Base-by-base conservation (phyloP, 1,284 basidiomycete species). In the Sporisorium reilianum region DNA sequence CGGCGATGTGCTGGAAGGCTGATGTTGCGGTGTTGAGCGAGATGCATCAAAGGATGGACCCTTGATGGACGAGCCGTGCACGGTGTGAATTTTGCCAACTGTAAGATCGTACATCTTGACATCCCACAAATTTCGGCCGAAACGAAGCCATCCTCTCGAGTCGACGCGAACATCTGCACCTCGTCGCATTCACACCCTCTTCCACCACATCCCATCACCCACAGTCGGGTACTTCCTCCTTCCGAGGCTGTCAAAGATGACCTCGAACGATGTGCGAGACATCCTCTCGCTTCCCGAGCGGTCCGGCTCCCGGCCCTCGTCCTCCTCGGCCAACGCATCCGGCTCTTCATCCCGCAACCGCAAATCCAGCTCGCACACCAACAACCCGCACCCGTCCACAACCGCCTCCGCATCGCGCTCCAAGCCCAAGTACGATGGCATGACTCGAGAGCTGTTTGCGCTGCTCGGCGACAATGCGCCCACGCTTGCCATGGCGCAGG, bases 401-500 rank as follows among this genome's bases (percentile, higher is more conserved):
- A 46, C 48, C 26, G 48, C 63, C 16, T 50, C 75, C 2, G 28
- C 69, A 11, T 59, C 57, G 12, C 60, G 64, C 3, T 41, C 42
- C 18, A 78, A 74, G 42, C 74, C 69, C 20, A 80, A 79, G 32
- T 57, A 68, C 38, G 82, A 84, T 51, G 96, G 95, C 25, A 96
- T 98, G 75, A 92, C 94, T 0, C 88, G 95, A 73, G 95, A 98
- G 85, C 88, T 99, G 3, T 97, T 93, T 85, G 91, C 93, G 0
- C 89, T 99, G 65, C 96, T 99, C 73, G 97, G 96, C 20, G 91
- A 94, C 76, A 93, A 93, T 60, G 91, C 92, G 6, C 94, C 95
- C 2, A 91, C 91, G 0, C 88, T 97, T 41, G 76, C 79, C 20
- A 80, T 85, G 53, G 68, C 71, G 1, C 72, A 67, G 2, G 61